Base-by-base conservation (phyloP, 257 asterid genomes). In the Lycium barbarum region DNA sequence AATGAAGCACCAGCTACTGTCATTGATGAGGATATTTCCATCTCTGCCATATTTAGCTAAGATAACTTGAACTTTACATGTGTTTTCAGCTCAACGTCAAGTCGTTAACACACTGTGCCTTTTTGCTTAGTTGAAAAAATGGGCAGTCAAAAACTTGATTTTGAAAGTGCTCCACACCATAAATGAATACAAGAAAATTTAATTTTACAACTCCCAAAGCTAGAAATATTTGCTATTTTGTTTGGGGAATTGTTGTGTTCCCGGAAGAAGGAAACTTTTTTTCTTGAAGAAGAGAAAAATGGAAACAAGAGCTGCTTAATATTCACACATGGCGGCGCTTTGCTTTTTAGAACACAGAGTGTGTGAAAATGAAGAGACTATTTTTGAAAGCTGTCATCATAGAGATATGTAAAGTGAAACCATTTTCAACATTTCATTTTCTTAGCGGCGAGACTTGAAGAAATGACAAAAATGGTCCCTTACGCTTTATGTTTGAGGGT, bases 11-110 rank as follows among this genome's bases (percentile, higher is more conserved):
- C 79, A 68, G 90, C 80, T 13, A 49, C 76, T 5, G 88, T 59
- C 86, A 87, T 83, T 7, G 88, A 87, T 13, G 92, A 83, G 3
- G 93, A 88, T 65, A 58, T 87, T 84, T 90, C 88, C 84, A 86
- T 89, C 74, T 89, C 93, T 67, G 68, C 92, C 91, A 88, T 91
- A 17, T 57, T 26, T 78, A 78, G 82, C 49, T 26, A 26, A 78
- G 22, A 78, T 8, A 78, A 72, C 49, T 78, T 33, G 33, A 78
- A 33, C 9, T 53, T 78, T 2, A 53, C 49, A 78, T 78, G n/a
- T 14, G 45, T 0, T 74, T 71, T 43, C 79, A 71, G 17, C 58
- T 72, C 80, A 5, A n/a, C n/a, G 45, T 74, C 45, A 74, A 40
- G 45, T 40, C 20, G 8, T 57, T n/a, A 57, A 57, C 17, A 14